Conservation (phyloP, 345 rosid species). For the Geranium brycei region DNA sequence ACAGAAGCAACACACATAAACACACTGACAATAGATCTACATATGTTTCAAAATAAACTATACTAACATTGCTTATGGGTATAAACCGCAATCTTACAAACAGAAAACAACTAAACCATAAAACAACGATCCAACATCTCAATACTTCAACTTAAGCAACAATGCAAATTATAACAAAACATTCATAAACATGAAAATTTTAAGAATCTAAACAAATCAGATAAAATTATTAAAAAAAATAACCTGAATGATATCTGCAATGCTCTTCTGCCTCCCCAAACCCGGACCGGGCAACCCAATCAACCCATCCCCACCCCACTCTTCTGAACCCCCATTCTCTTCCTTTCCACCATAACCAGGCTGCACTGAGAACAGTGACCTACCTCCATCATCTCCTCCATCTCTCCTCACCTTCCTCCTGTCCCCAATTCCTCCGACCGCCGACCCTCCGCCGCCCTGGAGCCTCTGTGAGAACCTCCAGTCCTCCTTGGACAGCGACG, state of each 20-base stretch:
- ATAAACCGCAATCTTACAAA: too few relatives aligned
- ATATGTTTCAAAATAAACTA: background rate
- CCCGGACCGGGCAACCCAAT: constrained; percentile 62
- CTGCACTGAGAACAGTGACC: constrained; percentile 55
- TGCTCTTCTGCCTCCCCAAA: constrained; percentile 57
- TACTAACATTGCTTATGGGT: background rate
- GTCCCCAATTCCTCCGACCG: constrained; percentile 42
- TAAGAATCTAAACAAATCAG: background rate
- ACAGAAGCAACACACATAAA: too few relatives aligned
- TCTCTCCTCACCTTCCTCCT: constrained; percentile 21
- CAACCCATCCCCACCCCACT: constrained; percentile 87
- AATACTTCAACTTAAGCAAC: too few relatives aligned
- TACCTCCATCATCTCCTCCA: constrained; percentile 11
- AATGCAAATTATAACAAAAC: background rate
- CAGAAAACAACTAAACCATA: too few relatives aligned
- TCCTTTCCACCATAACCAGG: constrained; percentile 53
- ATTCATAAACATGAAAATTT: constrained; percentile 5
- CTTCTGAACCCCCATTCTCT: constrained; percentile 29
- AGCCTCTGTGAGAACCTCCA: constrained; percentile 63
- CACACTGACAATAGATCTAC: too few relatives aligned
- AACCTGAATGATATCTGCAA: constrained; percentile 87
- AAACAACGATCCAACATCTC: too few relatives aligned
- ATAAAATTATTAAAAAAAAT: constrained; percentile 2
- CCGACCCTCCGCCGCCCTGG: constrained; percentile 16
- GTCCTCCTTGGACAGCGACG: constrained; percentile 73